These are phyloP conservation scores for Zoysia matrella DNA, from an alignment of 202 grass and related monocot genomes.

Conservation along the genomic window DNA sequence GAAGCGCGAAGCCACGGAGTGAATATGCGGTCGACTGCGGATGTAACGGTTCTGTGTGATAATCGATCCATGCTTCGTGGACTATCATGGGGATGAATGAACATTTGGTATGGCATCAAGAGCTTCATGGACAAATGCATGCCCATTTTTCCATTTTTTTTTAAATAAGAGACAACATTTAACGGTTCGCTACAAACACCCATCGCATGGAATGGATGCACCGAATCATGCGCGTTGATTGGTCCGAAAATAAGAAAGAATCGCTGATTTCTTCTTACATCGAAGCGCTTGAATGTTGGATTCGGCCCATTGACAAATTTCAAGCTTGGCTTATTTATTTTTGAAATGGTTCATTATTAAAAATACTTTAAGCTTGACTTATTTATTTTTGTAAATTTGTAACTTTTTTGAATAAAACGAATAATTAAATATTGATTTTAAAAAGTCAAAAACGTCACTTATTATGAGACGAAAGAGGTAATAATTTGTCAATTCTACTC, in stretches of 20 bases:
- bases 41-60: neutral
- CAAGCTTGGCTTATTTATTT: too few relatives aligned
- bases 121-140: neutral
- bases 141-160: neutral
- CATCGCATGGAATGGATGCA: neutral
- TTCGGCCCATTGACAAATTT: too few relatives aligned
- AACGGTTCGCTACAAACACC: neutral
- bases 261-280: neutral
- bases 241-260: neutral
- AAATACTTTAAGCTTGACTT: too few relatives aligned
- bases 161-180: neutral
- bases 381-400: too few relatives aligned
- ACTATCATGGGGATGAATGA: neutral
- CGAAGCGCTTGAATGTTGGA: neutral
- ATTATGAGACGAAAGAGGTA: too few relatives aligned
- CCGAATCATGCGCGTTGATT: neutral
- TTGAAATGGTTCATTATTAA: too few relatives aligned
- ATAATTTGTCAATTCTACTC: too few relatives aligned
- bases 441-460: too few relatives aligned
- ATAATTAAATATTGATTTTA: too few relatives aligned
- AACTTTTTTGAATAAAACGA: too few relatives aligned
- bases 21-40: neutral
- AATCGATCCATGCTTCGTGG: neutral
- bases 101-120: neutral
- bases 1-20: constrained; percentile 26